Evolutionary conservation across 257 asterid genomes (phyloP).

Genomic region (Solanum habrochaites): DNA sequence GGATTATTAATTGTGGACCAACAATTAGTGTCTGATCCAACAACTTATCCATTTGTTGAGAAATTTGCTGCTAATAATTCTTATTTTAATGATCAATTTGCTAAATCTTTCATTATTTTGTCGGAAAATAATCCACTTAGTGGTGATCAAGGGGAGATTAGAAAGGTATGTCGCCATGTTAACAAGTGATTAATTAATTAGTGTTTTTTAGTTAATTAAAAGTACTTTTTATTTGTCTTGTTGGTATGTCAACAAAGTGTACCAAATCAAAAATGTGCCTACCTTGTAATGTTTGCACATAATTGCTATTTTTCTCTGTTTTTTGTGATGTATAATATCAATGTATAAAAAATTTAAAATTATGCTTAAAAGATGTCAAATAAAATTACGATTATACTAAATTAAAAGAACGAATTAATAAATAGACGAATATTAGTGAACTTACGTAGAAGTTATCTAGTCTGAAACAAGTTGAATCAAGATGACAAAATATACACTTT

Average conservation of each 20-base stretch:
- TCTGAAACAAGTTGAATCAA: neutral
- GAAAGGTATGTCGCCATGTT: constrained; percentile 49
- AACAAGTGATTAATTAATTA: constrained; percentile 10
- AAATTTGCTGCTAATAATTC: constrained; percentile 69
- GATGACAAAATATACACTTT: neutral
- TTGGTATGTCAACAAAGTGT: neutral
- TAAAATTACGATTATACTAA: neutral
- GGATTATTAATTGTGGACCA: constrained; percentile 50
- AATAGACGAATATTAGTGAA: neutral
- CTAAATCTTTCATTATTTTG: constrained; percentile 39
- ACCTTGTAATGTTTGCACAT: neutral
- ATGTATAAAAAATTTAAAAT: neutral
- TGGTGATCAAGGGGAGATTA: constrained; percentile 48
- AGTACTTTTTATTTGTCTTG: neutral
- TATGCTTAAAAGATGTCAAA: neutral
- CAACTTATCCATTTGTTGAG: constrained; percentile 48
- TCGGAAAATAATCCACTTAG: constrained; percentile 66
- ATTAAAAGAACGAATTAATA: neutral
- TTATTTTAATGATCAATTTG: constrained; percentile 54
- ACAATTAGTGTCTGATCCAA: constrained; percentile 42
- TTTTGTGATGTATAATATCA: neutral
- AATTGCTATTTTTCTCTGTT: neutral
- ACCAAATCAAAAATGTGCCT: neutral
- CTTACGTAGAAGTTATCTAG: neutral
- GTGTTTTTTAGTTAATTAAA: neutral